Evolutionary conservation across 2,329 filamentous ascomycete species (phyloP), one percentile per base, ranked within the genome.

Genomic region (Graphilbum fragrans): DNA sequence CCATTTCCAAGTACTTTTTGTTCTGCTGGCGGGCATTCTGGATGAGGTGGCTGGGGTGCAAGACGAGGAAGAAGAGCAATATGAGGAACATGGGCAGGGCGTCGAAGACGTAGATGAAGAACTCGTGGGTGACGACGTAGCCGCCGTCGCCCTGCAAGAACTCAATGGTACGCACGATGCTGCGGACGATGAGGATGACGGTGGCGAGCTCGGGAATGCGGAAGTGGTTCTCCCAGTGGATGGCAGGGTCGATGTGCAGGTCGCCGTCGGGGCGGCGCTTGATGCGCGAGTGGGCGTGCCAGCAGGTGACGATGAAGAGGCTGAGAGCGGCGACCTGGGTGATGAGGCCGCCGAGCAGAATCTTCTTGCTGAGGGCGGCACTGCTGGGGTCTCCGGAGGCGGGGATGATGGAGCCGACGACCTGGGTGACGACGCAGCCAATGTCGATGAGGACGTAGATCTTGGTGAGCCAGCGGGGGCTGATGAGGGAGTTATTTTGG

Each of bases 321-420:
- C 61, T 63, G 46, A 80, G 78, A 42, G 72, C 65, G 34, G 72
- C 32, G 20, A 81, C 62, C 51, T 81, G 77, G 16, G 78, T 53
- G 25, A 70, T 53, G 3, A 81, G 57, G 2, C 77, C 76, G 1
- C 49, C 66, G 8, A 79, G 55, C n/a, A 80, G 66, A 38, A 79
- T 58, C 1, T 17, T 22, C 16, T n/a, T 21, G 16, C 18, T 34
- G 16, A 22, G 8, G 19, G 34, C 38, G 9, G 2, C 63, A n/a
- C n/a, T n/a, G n/a, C n/a, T n/a, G n/a, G n/a, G n/a, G n/a, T n/a
- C n/a, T n/a, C n/a, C n/a, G n/a, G n/a, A n/a, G n/a, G n/a, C n/a
- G n/a, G n/a, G n/a, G n/a, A n/a, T n/a, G n/a, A n/a, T n/a, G 63
- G 14, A 57, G 62, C 16, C 68, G 22, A 56, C 58, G 14, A 58